Percentiles rank a stretch among this genome's conserved stretches.
phyloP scores from a whole-genome alignment of 2,329 filamentous ascomycete genomes.

The Trichoderma citrinoviride region DNA sequence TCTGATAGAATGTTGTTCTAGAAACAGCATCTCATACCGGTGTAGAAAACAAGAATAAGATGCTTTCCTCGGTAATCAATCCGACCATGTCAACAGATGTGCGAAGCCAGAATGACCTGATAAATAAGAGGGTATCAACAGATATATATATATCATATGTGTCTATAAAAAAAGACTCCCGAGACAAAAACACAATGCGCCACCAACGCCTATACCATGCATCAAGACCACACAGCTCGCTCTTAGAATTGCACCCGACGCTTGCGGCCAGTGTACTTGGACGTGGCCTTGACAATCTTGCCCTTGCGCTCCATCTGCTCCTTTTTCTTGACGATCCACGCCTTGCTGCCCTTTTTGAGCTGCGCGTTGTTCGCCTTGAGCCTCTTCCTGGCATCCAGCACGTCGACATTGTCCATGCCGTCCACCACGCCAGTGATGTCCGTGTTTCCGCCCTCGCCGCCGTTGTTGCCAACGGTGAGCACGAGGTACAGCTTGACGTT shows the following conservation, averaged over 20 bases:
- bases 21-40: not conserved
- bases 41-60: not conserved
- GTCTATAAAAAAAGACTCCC: not conserved
- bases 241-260: conserved; percentile 71
- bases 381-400: conserved; percentile 65
- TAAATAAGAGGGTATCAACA: conserved; percentile 25
- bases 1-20: not conserved
- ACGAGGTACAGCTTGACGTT: conserved; percentile 96
- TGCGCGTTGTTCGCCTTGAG: conserved; percentile 48
- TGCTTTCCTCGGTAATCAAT: not conserved
- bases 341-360: conserved; percentile 77
- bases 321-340: conserved; percentile 83
- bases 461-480: conserved; percentile 73
- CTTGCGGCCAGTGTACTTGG: conserved; percentile 92
- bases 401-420: conserved; percentile 84
- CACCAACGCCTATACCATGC: conserved; percentile 35
- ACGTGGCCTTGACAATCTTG: conserved; percentile 86
- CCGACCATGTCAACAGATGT: not conserved
- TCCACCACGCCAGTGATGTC: conserved; percentile 90
- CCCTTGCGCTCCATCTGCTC: conserved; percentile 93
- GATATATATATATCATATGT: conserved; percentile 10
- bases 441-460: conserved; percentile 52
- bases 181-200: not conserved
- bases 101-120: not conserved
- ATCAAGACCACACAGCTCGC: conserved; percentile 22